Percentiles rank a stretch among this genome's conserved stretches.
Evolutionary conservation across 306 rosid genomes (phyloP).

Genomic region (Corylus heterophylla): DNA sequence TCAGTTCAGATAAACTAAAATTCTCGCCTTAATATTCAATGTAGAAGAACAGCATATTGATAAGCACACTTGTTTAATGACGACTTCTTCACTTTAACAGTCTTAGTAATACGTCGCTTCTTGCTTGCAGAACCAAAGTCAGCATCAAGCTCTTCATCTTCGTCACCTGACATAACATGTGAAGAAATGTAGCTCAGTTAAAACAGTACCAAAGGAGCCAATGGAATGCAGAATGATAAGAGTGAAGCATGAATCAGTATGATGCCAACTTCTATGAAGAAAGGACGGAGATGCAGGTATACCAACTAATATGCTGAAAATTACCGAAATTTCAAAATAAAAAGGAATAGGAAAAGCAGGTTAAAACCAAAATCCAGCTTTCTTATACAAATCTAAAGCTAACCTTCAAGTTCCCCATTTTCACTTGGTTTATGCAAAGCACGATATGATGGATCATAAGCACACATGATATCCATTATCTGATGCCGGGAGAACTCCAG

Average conservation of each 20-base stretch:
- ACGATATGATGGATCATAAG: constrained; percentile 87
- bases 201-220: not conserved
- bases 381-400: constrained; percentile 25
- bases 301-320: constrained; percentile 2
- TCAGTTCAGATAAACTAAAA: constrained; percentile 18
- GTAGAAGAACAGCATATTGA: constrained; percentile 19
- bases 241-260: not conserved
- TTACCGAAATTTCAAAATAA: not conserved
- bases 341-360: not conserved
- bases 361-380: constrained; percentile 6
- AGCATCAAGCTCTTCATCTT: constrained; percentile 69
- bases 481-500: constrained; percentile 92
- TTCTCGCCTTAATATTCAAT: constrained; percentile 16
- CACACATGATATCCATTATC: constrained; percentile 92
- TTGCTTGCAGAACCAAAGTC: constrained; percentile 85
- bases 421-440: constrained; percentile 86
- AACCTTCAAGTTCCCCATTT: constrained; percentile 75
- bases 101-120: constrained; percentile 73
- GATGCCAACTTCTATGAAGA: not conserved
- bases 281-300: not conserved
- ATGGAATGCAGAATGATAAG: not conserved
- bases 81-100: constrained; percentile 63
- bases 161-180: constrained; percentile 53
- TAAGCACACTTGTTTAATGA: constrained; percentile 67
- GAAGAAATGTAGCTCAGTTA: not conserved